Base-by-base conservation (phyloP, 106 monocot species). In the Dendrobium catenatum region DNA sequence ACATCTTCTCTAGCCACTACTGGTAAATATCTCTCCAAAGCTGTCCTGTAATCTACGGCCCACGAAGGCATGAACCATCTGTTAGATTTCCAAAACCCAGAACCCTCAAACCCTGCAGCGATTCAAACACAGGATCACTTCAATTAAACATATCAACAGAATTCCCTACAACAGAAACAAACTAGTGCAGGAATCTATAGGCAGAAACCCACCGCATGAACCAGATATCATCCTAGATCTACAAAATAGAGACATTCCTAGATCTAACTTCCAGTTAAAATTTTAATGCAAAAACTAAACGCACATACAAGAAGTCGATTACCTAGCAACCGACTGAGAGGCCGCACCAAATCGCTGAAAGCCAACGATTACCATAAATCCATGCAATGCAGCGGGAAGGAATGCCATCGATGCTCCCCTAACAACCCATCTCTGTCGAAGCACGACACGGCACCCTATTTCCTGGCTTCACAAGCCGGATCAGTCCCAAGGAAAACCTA, bases 1-100 rank as follows among this genome's bases (percentile, higher is more conserved):
- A 87, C 96, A 96, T 96, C 70, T 84, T 78, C 72, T 78, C 22
- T 40, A 78, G 10, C 5, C 27, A 33, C 22, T n/a, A 47, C 43
- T 44, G 13, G 43, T 55, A 6, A 55, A 64, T 26, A 9, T 56
- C 41, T n/a, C 24, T 49, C 76, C 76, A 49, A 76, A 51, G 42
- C 76, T 46, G 1, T 27, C 24, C 10, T 44, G n/a, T 3, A 46
- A 75, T 19, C 46, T 75, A 76, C 42, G 8, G 55, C 51, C 24
- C n/a, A 31, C 6, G 54, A 78, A 19, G 37, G 31, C 68, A 79
- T 37, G 10, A 47, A 18, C 41, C 19, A n/a, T 18, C 75, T 42
- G 17, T 46, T 44, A 44, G 3, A 11, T 13, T 59, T 72, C n/a
- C 44, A 78, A 56, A 61, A 46, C 22, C 29, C 55, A 51, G 70